These are phyloP conservation scores for Pseudohyphozyma bogoriensis DNA, from an alignment of 768 basidiomycete genomes.

Conservation along the genomic window DNA sequence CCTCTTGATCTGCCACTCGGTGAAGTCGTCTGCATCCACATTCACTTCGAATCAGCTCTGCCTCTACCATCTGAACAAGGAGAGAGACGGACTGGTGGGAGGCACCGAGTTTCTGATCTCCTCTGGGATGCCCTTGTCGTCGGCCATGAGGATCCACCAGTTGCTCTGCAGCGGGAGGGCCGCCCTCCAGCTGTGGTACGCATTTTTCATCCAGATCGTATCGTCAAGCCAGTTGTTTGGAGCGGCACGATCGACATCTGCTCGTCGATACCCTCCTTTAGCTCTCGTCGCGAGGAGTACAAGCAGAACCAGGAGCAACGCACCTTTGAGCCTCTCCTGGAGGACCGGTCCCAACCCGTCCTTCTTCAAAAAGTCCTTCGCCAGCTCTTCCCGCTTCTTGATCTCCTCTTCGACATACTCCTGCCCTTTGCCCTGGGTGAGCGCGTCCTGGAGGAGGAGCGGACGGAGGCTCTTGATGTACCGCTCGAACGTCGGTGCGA, in stretches of 20 bases:
- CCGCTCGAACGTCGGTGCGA: slow-evolving; percentile 60
- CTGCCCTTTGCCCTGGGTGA: slow-evolving; percentile 36
- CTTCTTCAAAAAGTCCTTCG: slow-evolving; percentile 53
- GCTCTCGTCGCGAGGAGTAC: too few relatives aligned
- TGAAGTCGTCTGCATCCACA: slow-evolving; percentile 44
- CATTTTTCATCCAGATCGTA: slow-evolving; percentile 78
- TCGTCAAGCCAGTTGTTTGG: slow-evolving; percentile 91
- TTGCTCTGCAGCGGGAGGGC: slow-evolving; percentile 84
- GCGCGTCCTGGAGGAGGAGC: slow-evolving; percentile 63
- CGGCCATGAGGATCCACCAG: slow-evolving; percentile 84
- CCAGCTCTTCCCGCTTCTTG: slow-evolving; percentile 51
- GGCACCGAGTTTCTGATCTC: slow-evolving; percentile 22
- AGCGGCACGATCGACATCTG: slow-evolving; percentile 69
- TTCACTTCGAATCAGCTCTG: neutral
- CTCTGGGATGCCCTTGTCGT: slow-evolving; percentile 57
- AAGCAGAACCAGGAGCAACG: too few relatives aligned
- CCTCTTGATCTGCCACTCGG: slow-evolving; percentile 76
- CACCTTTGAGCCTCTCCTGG: slow-evolving; percentile 69
- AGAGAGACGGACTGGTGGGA: slow-evolving; percentile 13
- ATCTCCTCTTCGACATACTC: slow-evolving; percentile 46
- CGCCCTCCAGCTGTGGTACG: slow-evolving; percentile 77
- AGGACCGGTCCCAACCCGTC: slow-evolving; percentile 55
- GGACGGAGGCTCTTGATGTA: slow-evolving; percentile 76
- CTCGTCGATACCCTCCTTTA: too few relatives aligned
- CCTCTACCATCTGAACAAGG: neutral